These are phyloP conservation scores for Ambrosia trifida DNA, from an alignment of 129 eudicot genomes.

Conservation along the genomic window DNA sequence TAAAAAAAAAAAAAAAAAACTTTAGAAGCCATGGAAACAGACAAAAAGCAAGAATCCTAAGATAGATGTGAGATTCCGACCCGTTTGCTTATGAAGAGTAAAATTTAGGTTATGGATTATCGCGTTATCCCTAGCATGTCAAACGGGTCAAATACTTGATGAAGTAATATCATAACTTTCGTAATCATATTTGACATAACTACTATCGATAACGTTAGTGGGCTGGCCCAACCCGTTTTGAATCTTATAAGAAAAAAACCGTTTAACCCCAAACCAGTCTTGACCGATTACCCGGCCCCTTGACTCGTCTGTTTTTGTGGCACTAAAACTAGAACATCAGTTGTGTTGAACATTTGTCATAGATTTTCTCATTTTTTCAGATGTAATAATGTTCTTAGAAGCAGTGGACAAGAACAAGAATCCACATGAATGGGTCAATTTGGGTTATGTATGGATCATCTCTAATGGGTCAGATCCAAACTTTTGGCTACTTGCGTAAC, in stretches of 20 bases:
- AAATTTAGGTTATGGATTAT: background rate
- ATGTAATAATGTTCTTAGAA: background rate
- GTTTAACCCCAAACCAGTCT: background rate
- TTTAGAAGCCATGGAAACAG: background rate
- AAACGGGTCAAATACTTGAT: background rate
- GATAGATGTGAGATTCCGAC: background rate
- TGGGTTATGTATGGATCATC: background rate
- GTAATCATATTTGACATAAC: background rate
- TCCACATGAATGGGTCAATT: background rate
- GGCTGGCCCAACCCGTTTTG: background rate
- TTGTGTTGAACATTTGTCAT: background rate
- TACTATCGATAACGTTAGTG: background rate
- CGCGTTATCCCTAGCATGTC: background rate
- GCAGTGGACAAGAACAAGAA: background rate
- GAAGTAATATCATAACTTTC: background rate
- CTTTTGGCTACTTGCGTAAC: too few species aligned
- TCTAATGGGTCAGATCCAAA: background rate
- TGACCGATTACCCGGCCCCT: constrained; percentile 8
- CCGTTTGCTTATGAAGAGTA: background rate
- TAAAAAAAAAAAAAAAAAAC: background rate
- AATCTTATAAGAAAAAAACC: background rate
- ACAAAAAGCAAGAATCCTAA: background rate
- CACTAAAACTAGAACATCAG: constrained; percentile 12
- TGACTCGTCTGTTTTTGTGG: background rate
- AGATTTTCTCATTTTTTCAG: background rate